Conservation (phyloP, 23 red algal genomes). For the Gracilaria vermiculophylla region DNA sequence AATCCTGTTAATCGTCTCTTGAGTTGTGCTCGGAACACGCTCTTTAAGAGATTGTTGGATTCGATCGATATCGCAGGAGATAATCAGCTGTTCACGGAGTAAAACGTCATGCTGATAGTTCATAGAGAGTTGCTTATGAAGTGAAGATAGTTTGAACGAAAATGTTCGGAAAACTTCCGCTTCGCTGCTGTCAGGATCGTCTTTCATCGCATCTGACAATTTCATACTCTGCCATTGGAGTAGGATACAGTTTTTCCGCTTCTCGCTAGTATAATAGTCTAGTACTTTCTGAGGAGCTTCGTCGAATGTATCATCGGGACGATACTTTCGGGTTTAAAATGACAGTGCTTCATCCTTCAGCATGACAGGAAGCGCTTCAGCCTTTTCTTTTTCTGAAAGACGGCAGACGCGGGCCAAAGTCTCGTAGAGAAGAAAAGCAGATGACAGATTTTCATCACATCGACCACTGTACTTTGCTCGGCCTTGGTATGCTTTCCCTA, state of each 20-base stretch:
- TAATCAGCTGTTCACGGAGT: constrained; percentile 20
- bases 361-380: neutral
- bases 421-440: neutral
- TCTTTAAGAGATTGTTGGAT: constrained; percentile 12
- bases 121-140: neutral
- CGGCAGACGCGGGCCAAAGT: neutral
- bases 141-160: neutral
- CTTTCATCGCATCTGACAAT: constrained; percentile 18
- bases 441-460: neutral
- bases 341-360: neutral
- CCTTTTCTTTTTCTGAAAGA: constrained; percentile 2
- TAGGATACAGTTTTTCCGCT: neutral
- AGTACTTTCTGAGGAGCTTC: neutral
- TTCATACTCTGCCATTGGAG: neutral
- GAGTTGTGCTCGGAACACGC: constrained; percentile 12
- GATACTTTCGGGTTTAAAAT: neutral
- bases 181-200: neutral
- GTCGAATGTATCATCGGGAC: neutral
- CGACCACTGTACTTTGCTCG: neutral
- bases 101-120: constrained; percentile 15
- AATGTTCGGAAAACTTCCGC: constrained; percentile 29
- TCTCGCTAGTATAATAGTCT: neutral
- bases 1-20: constrained; percentile 17
- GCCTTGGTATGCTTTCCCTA: neutral
- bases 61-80: neutral